A percentile compares a stretch with the other conserved stretches of the same genome.
Evolutionary conservation across 2,329 filamentous ascomycete species (phyloP).

Genomic region (Hymenoscyphus albidus): DNA sequence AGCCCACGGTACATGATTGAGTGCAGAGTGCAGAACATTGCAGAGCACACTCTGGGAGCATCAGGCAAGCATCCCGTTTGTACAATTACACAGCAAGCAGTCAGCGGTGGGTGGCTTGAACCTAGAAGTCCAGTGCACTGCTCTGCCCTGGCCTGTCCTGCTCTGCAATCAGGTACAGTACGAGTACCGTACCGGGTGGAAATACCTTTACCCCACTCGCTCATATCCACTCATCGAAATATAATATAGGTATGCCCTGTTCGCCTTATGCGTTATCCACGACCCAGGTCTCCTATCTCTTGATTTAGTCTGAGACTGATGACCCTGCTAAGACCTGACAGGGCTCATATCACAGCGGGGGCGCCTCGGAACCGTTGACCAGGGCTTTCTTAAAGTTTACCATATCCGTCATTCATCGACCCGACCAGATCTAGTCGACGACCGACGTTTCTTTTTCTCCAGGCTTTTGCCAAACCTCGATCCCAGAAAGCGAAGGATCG

Average conservation of each 20-base stretch:
- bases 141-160: neutral
- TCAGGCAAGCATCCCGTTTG: slow-evolving; percentile 23
- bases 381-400: slow-evolving; percentile 22
- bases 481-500: slow-evolving; percentile 8
- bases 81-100: slow-evolving; percentile 10
- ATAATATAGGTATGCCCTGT: slow-evolving; percentile 29
- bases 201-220: neutral
- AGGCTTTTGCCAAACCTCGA: slow-evolving; percentile 11
- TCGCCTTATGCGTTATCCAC: slow-evolving; percentile 27
- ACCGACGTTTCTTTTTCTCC: slow-evolving; percentile 13
- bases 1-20: slow-evolving; percentile 17
- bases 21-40: slow-evolving; percentile 11
- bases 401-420: slow-evolving; percentile 20
- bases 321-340: slow-evolving; percentile 27
- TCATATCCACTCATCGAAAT: slow-evolving; percentile 15
- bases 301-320: slow-evolving; percentile 27
- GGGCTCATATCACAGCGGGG: slow-evolving; percentile 22
- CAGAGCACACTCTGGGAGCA: neutral
- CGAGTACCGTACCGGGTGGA: neutral
- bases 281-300: slow-evolving; percentile 20
- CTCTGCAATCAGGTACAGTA: slow-evolving; percentile 1
- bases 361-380: slow-evolving; percentile 23
- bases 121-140: neutral
- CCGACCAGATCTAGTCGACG: slow-evolving; percentile 11
- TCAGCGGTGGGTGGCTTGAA: slow-evolving; percentile 12